phyloP scores from a whole-genome alignment of 257 asterid genomes.

The Plantago ovata region DNA sequence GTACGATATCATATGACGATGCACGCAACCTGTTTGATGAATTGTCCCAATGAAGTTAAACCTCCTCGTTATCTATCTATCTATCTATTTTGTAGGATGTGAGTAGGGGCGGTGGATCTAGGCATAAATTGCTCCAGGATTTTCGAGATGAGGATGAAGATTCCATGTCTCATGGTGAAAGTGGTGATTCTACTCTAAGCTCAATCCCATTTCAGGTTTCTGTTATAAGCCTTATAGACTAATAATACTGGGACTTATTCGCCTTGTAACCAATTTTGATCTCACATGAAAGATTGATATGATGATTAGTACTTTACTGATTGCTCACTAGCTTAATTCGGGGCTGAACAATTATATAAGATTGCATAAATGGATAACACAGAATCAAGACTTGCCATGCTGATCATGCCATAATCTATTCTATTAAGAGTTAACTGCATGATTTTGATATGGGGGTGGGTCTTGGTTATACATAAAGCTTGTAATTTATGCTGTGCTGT shows the following conservation, averaged over 20 bases:
- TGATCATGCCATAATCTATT: too few relatives aligned
- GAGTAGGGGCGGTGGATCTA: constrained; percentile 22
- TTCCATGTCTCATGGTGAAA: constrained; percentile 32
- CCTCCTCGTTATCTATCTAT: not conserved
- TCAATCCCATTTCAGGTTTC: constrained; percentile 48
- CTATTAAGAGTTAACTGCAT: too few relatives aligned
- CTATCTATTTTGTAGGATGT: constrained; percentile 30
- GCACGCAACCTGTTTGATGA: too few relatives aligned
- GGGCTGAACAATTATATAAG: not conserved
- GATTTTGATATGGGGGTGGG: too few relatives aligned
- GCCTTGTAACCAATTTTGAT: not conserved
- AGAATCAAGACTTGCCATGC: not conserved
- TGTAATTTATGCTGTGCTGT: not conserved
- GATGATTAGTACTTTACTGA: not conserved
- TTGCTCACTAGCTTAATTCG: not conserved
- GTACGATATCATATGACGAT: constrained; percentile 23
- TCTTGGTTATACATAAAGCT: too few relatives aligned
- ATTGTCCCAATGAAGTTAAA: not conserved
- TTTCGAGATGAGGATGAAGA: constrained; percentile 20
- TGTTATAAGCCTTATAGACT: not conserved
- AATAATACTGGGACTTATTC: not conserved
- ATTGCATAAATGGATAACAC: not conserved
- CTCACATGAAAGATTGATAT: not conserved
- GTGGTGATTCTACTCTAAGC: constrained; percentile 32
- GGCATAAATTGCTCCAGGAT: constrained; percentile 24